Evolutionary conservation across 2,329 filamentous ascomycete genomes (phyloP).

Genomic region (Fusarium sp.): DNA sequence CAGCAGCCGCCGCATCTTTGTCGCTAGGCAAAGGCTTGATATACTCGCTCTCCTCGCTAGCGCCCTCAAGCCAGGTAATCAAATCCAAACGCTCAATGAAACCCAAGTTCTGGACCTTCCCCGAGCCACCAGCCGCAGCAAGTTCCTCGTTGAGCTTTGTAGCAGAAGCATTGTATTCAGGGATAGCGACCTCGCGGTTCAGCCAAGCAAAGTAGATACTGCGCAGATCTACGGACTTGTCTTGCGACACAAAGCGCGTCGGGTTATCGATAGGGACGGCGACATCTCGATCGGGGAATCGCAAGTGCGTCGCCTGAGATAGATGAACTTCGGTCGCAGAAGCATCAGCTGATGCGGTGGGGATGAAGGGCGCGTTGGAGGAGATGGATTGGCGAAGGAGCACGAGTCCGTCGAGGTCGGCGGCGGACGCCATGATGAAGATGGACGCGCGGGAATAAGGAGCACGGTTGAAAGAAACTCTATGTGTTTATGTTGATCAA

Average conservation of each 20-base stretch:
- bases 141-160: constrained; percentile 85
- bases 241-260: constrained; percentile 89
- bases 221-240: constrained; percentile 83
- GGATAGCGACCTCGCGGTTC: constrained; percentile 89
- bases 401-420: constrained; percentile 80
- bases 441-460: constrained; percentile 14
- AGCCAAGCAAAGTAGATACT: constrained; percentile 97
- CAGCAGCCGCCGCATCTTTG: constrained; percentile 56
- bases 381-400: constrained; percentile 87
- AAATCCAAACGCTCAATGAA: constrained; percentile 94
- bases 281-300: constrained; percentile 73
- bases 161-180: constrained; percentile 89
- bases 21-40: constrained; percentile 85
- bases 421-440: constrained; percentile 64
- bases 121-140: constrained; percentile 67
- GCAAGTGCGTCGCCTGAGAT: constrained; percentile 81
- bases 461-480: background rate
- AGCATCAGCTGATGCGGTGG: constrained; percentile 76
- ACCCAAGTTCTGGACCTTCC: constrained; percentile 85
- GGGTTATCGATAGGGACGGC: constrained; percentile 76
- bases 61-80: constrained; percentile 92
- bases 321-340: constrained; percentile 72
- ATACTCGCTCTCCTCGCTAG: constrained; percentile 90
- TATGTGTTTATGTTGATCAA: background rate
- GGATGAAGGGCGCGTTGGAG: constrained; percentile 74